Evolutionary conservation across 176 grass and related monocot genomes (phyloP).

Genomic region (Puccinellia tenuiflora): DNA sequence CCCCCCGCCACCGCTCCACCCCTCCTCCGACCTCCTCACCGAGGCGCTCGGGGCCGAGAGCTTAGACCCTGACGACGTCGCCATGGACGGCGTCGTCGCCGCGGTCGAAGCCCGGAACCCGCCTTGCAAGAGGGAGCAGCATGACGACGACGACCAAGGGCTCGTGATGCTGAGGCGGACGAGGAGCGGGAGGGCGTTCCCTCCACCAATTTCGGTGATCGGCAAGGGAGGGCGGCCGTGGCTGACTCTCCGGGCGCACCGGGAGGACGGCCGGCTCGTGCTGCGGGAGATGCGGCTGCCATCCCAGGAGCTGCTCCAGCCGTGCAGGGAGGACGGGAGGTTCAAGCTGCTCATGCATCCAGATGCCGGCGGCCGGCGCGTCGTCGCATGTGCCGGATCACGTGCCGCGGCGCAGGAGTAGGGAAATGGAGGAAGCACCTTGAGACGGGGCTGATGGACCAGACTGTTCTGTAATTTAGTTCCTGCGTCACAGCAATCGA

Average conservation of each 20-base stretch:
- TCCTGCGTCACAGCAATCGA: background rate
- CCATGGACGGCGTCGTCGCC: conserved; percentile 25
- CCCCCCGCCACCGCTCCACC: background rate
- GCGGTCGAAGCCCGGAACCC: background rate
- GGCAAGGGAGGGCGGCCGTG: conserved; percentile 54
- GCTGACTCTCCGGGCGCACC: conserved; percentile 46
- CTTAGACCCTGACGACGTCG: conserved; percentile 44
- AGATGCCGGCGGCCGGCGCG: conserved; percentile 12
- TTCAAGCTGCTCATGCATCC: conserved; percentile 56
- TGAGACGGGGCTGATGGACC: background rate
- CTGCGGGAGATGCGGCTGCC: conserved; percentile 67
- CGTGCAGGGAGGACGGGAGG: conserved; percentile 58
- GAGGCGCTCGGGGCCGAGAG: conserved; percentile 42
- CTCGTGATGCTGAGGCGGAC: conserved; percentile 24
- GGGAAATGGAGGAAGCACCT: background rate
- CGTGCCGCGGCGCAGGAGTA: background rate
- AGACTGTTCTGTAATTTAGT: background rate
- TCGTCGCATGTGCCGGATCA: background rate
- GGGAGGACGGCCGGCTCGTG: conserved; percentile 51
- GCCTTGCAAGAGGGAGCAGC: background rate
- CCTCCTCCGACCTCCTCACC: conserved; percentile 22
- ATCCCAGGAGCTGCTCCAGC: conserved; percentile 51
- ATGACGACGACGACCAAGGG: background rate
- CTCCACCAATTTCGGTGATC: conserved; percentile 67
- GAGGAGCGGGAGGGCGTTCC: conserved; percentile 44